phyloP scores from a whole-genome alignment of 2,329 filamentous ascomycete species.

The Grosmannia clavigera region DNA sequence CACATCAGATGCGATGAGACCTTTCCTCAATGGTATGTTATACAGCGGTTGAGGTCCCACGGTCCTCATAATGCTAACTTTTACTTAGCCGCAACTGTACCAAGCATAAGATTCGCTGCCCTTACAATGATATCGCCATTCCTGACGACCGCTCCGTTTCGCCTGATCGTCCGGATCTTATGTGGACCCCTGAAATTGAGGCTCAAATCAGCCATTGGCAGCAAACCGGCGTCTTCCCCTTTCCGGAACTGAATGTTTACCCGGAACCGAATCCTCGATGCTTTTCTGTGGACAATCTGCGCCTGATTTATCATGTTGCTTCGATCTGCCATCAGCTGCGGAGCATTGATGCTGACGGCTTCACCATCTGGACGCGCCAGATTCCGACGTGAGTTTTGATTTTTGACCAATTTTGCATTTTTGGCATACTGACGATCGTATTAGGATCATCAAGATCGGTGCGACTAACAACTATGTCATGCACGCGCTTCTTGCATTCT shows the following conservation, averaged over 20 bases:
- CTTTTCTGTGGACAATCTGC: slow-evolving; percentile 66
- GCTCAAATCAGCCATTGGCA: slow-evolving; percentile 72
- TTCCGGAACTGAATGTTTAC: slow-evolving; percentile 67
- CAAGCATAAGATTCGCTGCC: slow-evolving; percentile 96
- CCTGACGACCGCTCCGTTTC: slow-evolving; percentile 50
- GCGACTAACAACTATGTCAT: slow-evolving; percentile 79
- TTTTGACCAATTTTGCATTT: too few relatives aligned
- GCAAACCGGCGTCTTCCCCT: slow-evolving; percentile 72
- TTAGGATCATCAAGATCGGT: slow-evolving; percentile 69
- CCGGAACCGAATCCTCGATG: slow-evolving; percentile 60
- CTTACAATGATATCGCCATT: slow-evolving; percentile 80
- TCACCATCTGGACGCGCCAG: slow-evolving; percentile 86
- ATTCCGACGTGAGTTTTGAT: slow-evolving; percentile 65
- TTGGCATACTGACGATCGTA: too few relatives aligned
- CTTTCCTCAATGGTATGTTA: slow-evolving; percentile 83
- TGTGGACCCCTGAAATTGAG: slow-evolving; percentile 82
- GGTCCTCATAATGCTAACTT: slow-evolving; percentile 7
- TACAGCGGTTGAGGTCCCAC: background rate
- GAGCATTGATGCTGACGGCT: slow-evolving; percentile 62
- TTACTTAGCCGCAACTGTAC: slow-evolving; percentile 78
- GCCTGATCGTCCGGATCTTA: slow-evolving; percentile 54
- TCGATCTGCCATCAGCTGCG: slow-evolving; percentile 75
- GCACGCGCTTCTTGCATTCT: slow-evolving; percentile 83
- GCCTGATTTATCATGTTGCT: slow-evolving; percentile 82
- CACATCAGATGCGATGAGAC: slow-evolving; percentile 97